phyloP scores from a whole-genome alignment of 2,329 filamentous ascomycete species.

The Colletotrichum sp. region DNA sequence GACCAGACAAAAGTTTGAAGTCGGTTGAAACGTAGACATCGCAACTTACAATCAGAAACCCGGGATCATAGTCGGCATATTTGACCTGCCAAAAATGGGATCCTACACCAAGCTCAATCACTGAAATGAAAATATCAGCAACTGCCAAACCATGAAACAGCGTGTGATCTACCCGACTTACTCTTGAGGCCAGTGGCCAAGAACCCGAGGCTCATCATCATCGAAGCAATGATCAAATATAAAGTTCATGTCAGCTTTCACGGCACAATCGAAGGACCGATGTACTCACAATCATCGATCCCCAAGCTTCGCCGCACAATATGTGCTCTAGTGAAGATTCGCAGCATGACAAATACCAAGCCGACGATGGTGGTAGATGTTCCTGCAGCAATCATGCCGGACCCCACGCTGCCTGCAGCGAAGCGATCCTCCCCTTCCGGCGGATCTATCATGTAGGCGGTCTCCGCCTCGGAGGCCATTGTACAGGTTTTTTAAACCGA shows the following conservation, averaged over 20 bases:
- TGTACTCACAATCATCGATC: background rate
- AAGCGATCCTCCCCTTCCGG: background rate
- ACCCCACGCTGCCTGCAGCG: background rate
- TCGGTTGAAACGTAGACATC: background rate
- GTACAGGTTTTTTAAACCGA: background rate
- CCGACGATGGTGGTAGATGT: background rate
- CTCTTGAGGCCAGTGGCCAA: background rate
- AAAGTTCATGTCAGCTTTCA: background rate
- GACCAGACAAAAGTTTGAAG: background rate
- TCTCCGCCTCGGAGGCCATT: background rate
- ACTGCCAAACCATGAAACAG: fast-evolving
- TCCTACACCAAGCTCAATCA: background rate
- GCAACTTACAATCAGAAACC: background rate
- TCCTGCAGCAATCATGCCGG: background rate
- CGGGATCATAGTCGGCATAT: background rate
- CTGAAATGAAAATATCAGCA: background rate
- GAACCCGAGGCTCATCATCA: background rate
- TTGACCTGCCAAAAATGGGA: background rate
- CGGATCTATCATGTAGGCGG: background rate
- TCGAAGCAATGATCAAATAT: background rate
- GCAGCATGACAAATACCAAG: background rate
- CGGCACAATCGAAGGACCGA: too few relatives aligned
- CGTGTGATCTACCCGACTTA: fast-evolving
- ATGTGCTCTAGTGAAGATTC: background rate
- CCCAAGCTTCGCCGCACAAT: background rate